A percentile compares a stretch with the other conserved stretches of the same genome.
Evolutionary conservation across 306 rosid species (phyloP).

Genomic region (Bauhinia variegata): DNA sequence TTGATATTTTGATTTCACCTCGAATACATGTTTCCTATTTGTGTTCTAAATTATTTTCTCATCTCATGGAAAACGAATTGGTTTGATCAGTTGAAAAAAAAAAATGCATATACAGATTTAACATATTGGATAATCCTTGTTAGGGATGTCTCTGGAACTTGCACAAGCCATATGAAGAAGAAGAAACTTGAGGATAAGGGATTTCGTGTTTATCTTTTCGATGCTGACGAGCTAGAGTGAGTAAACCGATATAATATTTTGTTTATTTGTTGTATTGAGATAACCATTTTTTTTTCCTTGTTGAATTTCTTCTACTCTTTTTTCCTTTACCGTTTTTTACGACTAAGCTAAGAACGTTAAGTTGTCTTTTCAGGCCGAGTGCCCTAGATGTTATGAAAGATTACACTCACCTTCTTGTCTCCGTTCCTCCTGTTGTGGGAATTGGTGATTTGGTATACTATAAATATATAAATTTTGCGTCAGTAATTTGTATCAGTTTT

Average conservation of each 20-base stretch:
- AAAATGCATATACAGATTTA: neutral
- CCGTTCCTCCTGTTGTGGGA: constrained; percentile 64
- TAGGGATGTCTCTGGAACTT: constrained; percentile 50
- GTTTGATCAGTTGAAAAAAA: neutral
- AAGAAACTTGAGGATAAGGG: constrained; percentile 67
- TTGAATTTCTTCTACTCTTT: neutral
- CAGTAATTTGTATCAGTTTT: constrained; percentile 11
- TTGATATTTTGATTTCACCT: neutral
- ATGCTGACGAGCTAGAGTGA: constrained; percentile 78
- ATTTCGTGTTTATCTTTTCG: constrained; percentile 63
- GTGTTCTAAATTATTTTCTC: too few species aligned
- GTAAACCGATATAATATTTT: constrained; percentile 3
- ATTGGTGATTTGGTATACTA: constrained; percentile 77
- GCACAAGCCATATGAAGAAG: constrained; percentile 13
- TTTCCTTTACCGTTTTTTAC: neutral
- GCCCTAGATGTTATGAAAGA: constrained; percentile 53
- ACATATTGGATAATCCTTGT: neutral
- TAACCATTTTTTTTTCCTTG: neutral
- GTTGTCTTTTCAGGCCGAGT: constrained; percentile 49
- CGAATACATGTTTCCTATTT: too few species aligned
- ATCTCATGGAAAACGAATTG: neutral
- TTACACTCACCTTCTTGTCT: constrained; percentile 77
- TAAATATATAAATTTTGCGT: neutral
- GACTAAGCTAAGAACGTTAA: neutral
- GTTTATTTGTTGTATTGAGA: neutral